phyloP scores from a whole-genome alignment of 208 protist species.

The Angomonas ambiguus region DNA sequence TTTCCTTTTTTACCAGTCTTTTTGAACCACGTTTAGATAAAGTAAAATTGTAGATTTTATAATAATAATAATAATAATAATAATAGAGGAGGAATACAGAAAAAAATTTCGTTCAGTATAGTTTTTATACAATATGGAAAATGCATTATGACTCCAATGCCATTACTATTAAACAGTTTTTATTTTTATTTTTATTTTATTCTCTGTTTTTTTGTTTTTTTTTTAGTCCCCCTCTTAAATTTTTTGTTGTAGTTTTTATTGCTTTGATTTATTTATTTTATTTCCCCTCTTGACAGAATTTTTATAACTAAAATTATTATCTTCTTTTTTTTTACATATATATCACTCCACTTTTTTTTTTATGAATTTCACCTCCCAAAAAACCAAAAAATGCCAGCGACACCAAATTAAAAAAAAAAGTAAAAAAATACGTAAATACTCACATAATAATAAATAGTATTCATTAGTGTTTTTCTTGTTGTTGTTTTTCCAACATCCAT shows the following conservation, averaged over 20 bases:
- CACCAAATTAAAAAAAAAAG: conserved; percentile 5
- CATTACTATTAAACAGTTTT: neutral
- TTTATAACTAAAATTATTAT: too few relatives aligned
- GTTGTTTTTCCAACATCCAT: neutral
- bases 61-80: too few relatives aligned
- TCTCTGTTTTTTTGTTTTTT: conserved; percentile 1
- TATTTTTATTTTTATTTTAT: conserved; percentile 7
- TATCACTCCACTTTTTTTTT: conserved; percentile 11
- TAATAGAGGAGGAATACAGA: conserved; percentile 4
- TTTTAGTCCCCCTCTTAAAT: neutral
- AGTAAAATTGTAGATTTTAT: too few relatives aligned
- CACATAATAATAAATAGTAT: neutral
- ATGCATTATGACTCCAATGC: neutral
- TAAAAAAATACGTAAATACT: neutral
- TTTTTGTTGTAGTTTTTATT: neutral
- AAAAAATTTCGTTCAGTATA: neutral
- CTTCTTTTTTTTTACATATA: conserved; percentile 2
- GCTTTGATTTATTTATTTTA: conserved; percentile 2
- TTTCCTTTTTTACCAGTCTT: neutral
- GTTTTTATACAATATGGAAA: neutral
- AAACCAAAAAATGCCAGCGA: neutral
- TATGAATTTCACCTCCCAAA: neutral
- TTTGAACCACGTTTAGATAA: neutral
- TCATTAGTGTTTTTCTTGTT: neutral
- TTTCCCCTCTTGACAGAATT: neutral